Conservation (phyloP, 257 asterid species). For the Lavandula angustifolia region DNA sequence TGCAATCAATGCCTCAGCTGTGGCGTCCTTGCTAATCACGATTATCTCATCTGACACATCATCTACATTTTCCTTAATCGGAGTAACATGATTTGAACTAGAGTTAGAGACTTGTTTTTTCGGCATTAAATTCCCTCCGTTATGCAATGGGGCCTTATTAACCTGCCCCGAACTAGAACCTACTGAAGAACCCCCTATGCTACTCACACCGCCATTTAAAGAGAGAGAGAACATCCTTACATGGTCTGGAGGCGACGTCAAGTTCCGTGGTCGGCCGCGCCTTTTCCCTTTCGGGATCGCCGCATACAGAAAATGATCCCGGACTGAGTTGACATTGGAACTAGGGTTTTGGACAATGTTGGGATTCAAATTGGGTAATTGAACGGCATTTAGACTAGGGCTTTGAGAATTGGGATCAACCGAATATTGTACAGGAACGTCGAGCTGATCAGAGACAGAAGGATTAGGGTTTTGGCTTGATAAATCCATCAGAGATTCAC, state of each 20-base stretch:
- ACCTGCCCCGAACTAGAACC: conserved; percentile 46
- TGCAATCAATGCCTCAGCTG: conserved; percentile 87
- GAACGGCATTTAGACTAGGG: conserved; percentile 30
- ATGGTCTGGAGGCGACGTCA: conserved; percentile 46
- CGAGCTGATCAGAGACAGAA: conserved; percentile 41
- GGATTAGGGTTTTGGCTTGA: conserved; percentile 47
- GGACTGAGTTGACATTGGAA: conserved; percentile 34
- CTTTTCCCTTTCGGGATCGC: conserved; percentile 73
- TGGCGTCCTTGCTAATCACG: conserved; percentile 87
- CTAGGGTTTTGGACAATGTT: conserved; percentile 35
- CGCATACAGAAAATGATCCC: conserved; percentile 42
- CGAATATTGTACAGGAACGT: conserved; percentile 56
- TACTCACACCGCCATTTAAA: conserved; percentile 31
- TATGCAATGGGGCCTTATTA: conserved; percentile 37
- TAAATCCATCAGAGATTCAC: conserved; percentile 47
- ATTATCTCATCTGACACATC: conserved; percentile 84
- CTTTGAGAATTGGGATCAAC: conserved; percentile 44
- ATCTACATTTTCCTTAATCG: conserved; percentile 35
- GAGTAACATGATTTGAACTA: conserved; percentile 31
- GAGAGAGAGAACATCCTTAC: conserved; percentile 43
- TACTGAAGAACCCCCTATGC: conserved; percentile 36
- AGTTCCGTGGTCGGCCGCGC: conserved; percentile 71
- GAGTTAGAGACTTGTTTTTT: conserved; percentile 23
- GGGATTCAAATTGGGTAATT: conserved; percentile 36
- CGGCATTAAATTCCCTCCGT: conserved; percentile 32